These are phyloP conservation scores for Coemansia javaensis DNA, from an alignment of 192 early-diverging fungal genomes.

Conservation along the genomic window DNA sequence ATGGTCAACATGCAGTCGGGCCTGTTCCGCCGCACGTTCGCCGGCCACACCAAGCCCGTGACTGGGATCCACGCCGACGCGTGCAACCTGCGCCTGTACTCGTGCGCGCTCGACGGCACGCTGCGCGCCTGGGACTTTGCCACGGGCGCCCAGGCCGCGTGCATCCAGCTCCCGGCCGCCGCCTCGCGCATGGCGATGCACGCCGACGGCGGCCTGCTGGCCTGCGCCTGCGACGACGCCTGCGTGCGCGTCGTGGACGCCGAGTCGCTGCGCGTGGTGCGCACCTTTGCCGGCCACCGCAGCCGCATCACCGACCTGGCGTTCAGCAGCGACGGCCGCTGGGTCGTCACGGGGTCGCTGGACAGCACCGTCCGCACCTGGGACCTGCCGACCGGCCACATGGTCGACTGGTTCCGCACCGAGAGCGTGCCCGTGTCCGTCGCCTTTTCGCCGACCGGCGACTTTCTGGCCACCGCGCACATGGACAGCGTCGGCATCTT, in stretches of 20 bases:
- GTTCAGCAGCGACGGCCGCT: slow-evolving; percentile 88
- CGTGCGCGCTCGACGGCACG: slow-evolving; percentile 74
- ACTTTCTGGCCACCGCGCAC: slow-evolving; percentile 88
- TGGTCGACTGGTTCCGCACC: slow-evolving; percentile 81
- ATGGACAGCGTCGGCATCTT: slow-evolving; percentile 89
- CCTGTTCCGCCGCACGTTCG: slow-evolving; percentile 64
- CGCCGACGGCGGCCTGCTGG: slow-evolving; percentile 71
- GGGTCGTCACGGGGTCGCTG: slow-evolving; percentile 76
- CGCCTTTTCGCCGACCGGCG: slow-evolving; percentile 84
- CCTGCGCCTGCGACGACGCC: slow-evolving; percentile 81
- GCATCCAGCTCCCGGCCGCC: slow-evolving; percentile 63
- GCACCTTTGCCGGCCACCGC: slow-evolving; percentile 84
- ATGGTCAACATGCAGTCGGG: slow-evolving; percentile 98
- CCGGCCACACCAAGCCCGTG: slow-evolving; percentile 72
- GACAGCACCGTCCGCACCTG: slow-evolving; percentile 91
- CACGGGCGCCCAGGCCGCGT: slow-evolving; percentile 55
- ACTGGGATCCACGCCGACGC: slow-evolving; percentile 74
- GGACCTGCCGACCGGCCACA: slow-evolving; percentile 89
- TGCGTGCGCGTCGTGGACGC: slow-evolving; percentile 83
- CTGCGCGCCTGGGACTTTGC: slow-evolving; percentile 80
- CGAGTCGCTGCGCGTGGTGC: slow-evolving; percentile 73
- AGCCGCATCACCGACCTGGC: slow-evolving; percentile 86
- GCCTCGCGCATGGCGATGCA: slow-evolving; percentile 61
- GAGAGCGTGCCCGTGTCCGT: slow-evolving; percentile 75
- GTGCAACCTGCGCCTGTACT: slow-evolving; percentile 68